Conservation (phyloP, 139 green algal species). For the Chlorella ohadii region DNA sequence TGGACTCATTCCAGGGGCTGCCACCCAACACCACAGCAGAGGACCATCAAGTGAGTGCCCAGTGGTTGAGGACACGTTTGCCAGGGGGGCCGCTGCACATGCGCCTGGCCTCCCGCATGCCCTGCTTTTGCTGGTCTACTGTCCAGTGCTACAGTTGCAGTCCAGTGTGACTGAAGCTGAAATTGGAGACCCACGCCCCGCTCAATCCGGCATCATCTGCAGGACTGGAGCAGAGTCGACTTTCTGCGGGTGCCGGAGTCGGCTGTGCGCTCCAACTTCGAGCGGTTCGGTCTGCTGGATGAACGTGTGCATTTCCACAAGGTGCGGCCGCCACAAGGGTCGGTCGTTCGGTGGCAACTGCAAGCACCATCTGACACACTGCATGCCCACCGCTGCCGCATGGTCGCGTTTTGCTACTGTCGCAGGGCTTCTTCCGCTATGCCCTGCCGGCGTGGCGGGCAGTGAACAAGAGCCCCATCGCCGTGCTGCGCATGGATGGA, state of each 20-base stretch:
- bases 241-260: not conserved
- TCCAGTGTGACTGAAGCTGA: too few relatives aligned
- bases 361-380: too few relatives aligned
- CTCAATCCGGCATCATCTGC: too few relatives aligned
- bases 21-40: slow-evolving; percentile 1
- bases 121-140: too few relatives aligned
- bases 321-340: not conserved
- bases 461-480: not conserved
- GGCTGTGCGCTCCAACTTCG: not conserved
- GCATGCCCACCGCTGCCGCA: too few relatives aligned
- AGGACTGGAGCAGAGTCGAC: not conserved
- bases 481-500: slow-evolving; percentile 11
- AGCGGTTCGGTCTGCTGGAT: slow-evolving; percentile 3
- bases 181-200: too few relatives aligned
- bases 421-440: slow-evolving; percentile 2
- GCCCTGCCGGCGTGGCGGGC: not conserved
- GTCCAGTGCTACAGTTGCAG: too few relatives aligned
- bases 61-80: not conserved
- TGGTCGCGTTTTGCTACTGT: not conserved
- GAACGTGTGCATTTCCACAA: not conserved
- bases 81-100: too few relatives aligned
- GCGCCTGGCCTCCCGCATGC: too few relatives aligned
- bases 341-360: too few relatives aligned
- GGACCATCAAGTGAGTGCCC: not conserved
- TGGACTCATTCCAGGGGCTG: not conserved